Evolutionary conservation across 2,329 filamentous ascomycete species (phyloP).

Genomic region (Botrytis tulipae): DNA sequence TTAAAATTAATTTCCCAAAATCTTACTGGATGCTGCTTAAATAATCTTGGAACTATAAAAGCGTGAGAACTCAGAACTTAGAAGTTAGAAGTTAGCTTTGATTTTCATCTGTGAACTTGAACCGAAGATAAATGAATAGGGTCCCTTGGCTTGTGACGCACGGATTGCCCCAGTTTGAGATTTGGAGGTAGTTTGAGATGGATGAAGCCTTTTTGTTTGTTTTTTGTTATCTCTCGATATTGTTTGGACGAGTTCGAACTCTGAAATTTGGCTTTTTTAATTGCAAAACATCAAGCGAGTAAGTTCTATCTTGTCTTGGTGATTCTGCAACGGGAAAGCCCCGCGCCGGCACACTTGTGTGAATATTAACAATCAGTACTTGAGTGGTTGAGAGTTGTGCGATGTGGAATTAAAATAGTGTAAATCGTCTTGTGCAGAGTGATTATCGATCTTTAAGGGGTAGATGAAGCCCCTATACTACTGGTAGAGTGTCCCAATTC

Average conservation of each 20-base stretch:
- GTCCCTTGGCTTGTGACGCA: conserved; percentile 12
- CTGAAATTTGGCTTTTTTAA: not conserved
- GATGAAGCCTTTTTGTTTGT: not conserved
- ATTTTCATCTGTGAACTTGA: not conserved
- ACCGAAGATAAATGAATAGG: not conserved
- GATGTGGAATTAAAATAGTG: not conserved
- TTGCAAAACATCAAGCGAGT: not conserved
- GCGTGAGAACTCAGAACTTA: not conserved
- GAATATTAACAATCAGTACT: not conserved
- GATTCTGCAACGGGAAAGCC: not conserved
- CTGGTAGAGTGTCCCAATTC: not conserved
- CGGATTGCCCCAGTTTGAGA: conserved; percentile 14
- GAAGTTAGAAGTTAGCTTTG: not conserved
- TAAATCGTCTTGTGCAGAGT: not conserved
- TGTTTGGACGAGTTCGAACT: not conserved
- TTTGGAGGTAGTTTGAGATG: conserved; percentile 5
- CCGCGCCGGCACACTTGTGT: not conserved
- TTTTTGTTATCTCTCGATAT: not conserved
- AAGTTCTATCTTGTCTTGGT: not conserved
- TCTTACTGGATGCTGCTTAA: conserved; percentile 8
- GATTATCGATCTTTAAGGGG: not conserved
- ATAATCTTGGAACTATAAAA: conserved; percentile 10
- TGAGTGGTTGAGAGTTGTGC: not conserved
- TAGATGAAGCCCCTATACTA: conserved; percentile 1
- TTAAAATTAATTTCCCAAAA: conserved; percentile 4